Conservation (phyloP, 2,329 filamentous ascomycete genomes). For the Fusarium vanettenii region DNA sequence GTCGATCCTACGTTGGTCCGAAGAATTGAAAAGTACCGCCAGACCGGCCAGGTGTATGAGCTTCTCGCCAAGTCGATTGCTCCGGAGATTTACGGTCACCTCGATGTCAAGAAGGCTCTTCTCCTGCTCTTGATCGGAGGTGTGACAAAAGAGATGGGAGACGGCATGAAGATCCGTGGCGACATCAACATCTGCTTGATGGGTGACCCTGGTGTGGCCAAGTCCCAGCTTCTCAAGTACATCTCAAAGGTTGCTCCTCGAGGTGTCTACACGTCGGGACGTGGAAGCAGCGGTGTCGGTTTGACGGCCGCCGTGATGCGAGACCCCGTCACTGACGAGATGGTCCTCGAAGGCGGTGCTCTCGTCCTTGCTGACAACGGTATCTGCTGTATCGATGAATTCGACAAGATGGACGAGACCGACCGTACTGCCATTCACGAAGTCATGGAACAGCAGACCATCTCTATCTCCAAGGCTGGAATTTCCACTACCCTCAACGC, state of each 20-base stretch:
- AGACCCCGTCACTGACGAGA: constrained; percentile 85
- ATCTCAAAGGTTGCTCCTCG: constrained; percentile 98
- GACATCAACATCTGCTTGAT: constrained; percentile 99
- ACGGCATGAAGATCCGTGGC: constrained; percentile 98
- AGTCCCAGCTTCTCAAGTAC: constrained; percentile 97
- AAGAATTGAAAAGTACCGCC: constrained; percentile 86
- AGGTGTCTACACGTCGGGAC: constrained; percentile 85
- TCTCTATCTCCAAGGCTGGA: constrained; percentile 82
- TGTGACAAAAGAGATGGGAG: constrained; percentile 95
- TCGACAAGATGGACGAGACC: constrained; percentile 90
- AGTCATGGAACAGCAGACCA: constrained; percentile 90
- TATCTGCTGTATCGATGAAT: constrained; percentile 88
- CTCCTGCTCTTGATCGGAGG: constrained; percentile 95
- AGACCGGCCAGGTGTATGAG: constrained; percentile 93
- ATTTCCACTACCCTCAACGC: constrained; percentile 88
- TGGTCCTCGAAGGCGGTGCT: constrained; percentile 84
- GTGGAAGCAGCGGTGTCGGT: constrained; percentile 84
- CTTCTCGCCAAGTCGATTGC: constrained; percentile 96
- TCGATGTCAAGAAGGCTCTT: constrained; percentile 97
- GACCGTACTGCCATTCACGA: constrained; percentile 87
- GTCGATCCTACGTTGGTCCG: constrained; percentile 83
- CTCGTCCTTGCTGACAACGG: constrained; percentile 85
- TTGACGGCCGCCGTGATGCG: constrained; percentile 86
- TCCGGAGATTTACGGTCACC: constrained; percentile 94
- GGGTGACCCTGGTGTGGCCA: constrained; percentile 99